A percentile compares a stretch with the other conserved stretches of the same genome.
These are phyloP conservation scores for Aspergillus homomorphus DNA, from an alignment of 495 filamentous ascomycete genomes.

Conservation along the genomic window DNA sequence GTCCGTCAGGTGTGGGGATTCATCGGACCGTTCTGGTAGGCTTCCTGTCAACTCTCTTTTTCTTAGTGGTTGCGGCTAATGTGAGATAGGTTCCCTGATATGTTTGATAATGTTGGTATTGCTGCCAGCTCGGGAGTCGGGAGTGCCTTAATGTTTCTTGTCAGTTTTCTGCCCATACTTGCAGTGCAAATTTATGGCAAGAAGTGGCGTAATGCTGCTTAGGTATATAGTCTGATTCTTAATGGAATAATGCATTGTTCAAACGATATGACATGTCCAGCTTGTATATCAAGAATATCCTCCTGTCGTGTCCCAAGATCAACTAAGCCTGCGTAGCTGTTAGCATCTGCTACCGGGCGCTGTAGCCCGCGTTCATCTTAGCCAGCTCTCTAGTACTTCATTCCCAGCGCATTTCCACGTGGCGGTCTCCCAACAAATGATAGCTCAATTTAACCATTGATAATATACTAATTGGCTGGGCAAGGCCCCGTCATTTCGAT, in stretches of 20 bases:
- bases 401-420: no score
- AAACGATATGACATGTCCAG: no score
- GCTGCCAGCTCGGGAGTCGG: constrained; percentile 40
- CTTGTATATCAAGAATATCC: no score
- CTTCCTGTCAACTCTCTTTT: background rate
- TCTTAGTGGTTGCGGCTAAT: constrained; percentile 11
- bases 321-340: no score
- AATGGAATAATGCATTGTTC: background rate
- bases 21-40: constrained; percentile 56
- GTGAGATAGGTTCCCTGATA: constrained; percentile 45
- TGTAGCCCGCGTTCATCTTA: no score
- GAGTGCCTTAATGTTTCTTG: constrained; percentile 40
- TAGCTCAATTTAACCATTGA: no score
- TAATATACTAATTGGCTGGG: no score
- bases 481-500: no score
- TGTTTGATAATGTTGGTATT: constrained; percentile 47
- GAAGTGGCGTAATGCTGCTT: background rate
- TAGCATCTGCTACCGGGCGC: no score
- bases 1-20: constrained; percentile 56
- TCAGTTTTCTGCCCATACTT: constrained; percentile 46
- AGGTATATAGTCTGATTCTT: background rate
- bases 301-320: no score
- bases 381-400: no score
- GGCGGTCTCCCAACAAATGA: no score
- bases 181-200: constrained; percentile 27